phyloP scores from a whole-genome alignment of 1,139 yeast species.

The Candida sp. region DNA sequence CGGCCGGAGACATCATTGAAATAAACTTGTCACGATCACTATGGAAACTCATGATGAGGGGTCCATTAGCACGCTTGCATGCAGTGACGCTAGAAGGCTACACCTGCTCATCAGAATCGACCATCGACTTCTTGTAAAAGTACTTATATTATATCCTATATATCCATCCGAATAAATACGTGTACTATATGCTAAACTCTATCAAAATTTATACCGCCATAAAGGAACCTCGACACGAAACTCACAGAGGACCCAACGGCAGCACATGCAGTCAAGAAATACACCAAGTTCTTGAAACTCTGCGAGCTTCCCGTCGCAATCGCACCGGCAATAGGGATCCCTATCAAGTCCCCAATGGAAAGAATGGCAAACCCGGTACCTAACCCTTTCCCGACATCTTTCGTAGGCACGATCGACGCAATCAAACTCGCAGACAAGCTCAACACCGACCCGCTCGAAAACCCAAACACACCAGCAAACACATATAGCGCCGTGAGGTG shows the following conservation, averaged over 20 bases:
- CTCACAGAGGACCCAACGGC: conserved; percentile 29
- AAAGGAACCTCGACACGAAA: conserved; percentile 26
- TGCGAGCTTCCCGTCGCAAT: conserved; percentile 24
- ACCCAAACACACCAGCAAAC: conserved; percentile 32
- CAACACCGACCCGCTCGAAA: conserved; percentile 34
- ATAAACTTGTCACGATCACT: conserved; percentile 33
- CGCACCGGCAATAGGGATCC: conserved; percentile 42
- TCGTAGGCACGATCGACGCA: conserved; percentile 29
- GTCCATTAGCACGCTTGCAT: conserved; percentile 27
- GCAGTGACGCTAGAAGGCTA: conserved; percentile 36
- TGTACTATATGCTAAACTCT: conserved; percentile 9
- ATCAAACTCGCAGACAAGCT: conserved; percentile 35
- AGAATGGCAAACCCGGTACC: conserved; percentile 39
- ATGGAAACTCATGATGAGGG: conserved; percentile 37
- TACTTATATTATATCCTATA: not conserved
- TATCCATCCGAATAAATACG: not conserved
- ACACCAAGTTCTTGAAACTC: conserved; percentile 31
- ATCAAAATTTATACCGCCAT: conserved; percentile 24
- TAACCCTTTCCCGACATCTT: conserved; percentile 32
- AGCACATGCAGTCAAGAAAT: conserved; percentile 29
- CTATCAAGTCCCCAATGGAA: conserved; percentile 36
- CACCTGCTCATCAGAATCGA: conserved; percentile 16
- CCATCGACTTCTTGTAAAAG: conserved; percentile 6
- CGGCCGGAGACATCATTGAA: conserved; percentile 39
- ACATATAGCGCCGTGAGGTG: conserved; percentile 28